Evolutionary conservation across 2,329 filamentous ascomycete species (phyloP).

Genomic region (Geosmithia flava): DNA sequence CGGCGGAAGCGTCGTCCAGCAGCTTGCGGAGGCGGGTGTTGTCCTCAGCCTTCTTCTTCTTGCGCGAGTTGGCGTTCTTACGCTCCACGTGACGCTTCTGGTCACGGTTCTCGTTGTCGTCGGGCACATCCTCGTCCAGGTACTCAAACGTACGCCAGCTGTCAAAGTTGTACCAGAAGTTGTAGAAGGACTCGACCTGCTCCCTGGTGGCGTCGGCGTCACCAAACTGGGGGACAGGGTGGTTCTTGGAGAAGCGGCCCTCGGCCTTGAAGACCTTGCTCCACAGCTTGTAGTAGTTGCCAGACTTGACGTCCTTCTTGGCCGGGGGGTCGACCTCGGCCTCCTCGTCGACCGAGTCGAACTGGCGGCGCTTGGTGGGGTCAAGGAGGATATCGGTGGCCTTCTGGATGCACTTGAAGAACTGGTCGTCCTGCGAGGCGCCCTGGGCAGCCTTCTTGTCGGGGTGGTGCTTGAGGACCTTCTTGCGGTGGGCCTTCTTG

Average conservation of each 20-base stretch:
- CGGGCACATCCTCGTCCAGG: constrained; percentile 94
- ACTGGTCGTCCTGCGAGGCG: constrained; percentile 82
- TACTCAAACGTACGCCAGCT: constrained; percentile 97
- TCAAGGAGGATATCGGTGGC: constrained; percentile 89
- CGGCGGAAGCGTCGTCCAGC: constrained; percentile 72
- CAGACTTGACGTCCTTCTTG: constrained; percentile 80
- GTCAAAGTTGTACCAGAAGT: constrained; percentile 99
- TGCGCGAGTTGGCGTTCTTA: constrained; percentile 94
- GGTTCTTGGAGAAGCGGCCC: constrained; percentile 79
- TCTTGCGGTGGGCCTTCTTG: constrained; percentile 97
- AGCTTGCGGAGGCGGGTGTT: constrained; percentile 79
- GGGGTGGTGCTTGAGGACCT: constrained; percentile 97
- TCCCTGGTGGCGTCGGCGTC: constrained; percentile 75
- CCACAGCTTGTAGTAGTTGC: constrained; percentile 96
- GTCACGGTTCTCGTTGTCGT: constrained; percentile 97
- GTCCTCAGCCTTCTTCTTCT: constrained; percentile 99
- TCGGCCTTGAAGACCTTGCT: constrained; percentile 80
- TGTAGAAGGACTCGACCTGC: constrained; percentile 92
- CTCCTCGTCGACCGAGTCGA: constrained; percentile 89
- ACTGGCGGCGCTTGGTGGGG: constrained; percentile 85
- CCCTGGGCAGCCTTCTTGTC: constrained; percentile 96
- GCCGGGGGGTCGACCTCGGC: constrained; percentile 84
- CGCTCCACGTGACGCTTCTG: constrained; percentile 97
- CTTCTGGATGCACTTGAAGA: constrained; percentile 99
- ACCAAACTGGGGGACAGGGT: constrained; percentile 81